These are phyloP conservation scores for Zizania latifolia DNA, from an alignment of 176 grass and related monocot species.

Conservation along the genomic window DNA sequence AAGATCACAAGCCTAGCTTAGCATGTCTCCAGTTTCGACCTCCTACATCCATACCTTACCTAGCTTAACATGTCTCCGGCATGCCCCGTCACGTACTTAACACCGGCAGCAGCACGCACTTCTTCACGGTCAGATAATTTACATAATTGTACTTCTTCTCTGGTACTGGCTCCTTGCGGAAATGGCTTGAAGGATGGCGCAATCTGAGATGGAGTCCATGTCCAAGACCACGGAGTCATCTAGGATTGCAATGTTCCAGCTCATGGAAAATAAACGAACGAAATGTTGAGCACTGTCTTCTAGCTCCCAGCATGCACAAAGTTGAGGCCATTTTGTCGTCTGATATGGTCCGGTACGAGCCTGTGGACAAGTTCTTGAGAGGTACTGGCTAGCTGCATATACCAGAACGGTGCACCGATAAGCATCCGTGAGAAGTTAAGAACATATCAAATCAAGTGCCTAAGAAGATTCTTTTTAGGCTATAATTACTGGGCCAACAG, in stretches of 20 bases:
- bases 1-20: conserved; percentile 27
- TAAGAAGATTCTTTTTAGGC: neutral
- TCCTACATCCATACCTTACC: conserved; percentile 27
- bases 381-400: conserved; percentile 48
- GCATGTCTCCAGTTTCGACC: conserved; percentile 36
- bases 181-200: conserved; percentile 9
- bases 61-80: conserved; percentile 20
- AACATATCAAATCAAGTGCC: neutral
- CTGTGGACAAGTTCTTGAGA: conserved; percentile 65
- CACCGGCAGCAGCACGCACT: conserved; percentile 2
- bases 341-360: conserved; percentile 72
- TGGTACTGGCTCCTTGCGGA: neutral
- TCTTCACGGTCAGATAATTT: conserved; percentile 48
- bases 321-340: conserved; percentile 58
- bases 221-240: neutral
- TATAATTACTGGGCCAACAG: neutral
- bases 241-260: neutral
- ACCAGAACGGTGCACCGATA: conserved; percentile 4
- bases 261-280: conserved; percentile 3
- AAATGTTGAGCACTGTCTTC: conserved; percentile 10
- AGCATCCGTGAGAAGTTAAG: conserved; percentile 28
- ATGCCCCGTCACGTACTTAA: conserved; percentile 22
- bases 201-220: neutral
- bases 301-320: conserved; percentile 57
- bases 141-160: conserved; percentile 38